These are phyloP conservation scores for Lepiota brunneoincarnata DNA, from an alignment of 768 basidiomycete species.

Conservation along the genomic window DNA sequence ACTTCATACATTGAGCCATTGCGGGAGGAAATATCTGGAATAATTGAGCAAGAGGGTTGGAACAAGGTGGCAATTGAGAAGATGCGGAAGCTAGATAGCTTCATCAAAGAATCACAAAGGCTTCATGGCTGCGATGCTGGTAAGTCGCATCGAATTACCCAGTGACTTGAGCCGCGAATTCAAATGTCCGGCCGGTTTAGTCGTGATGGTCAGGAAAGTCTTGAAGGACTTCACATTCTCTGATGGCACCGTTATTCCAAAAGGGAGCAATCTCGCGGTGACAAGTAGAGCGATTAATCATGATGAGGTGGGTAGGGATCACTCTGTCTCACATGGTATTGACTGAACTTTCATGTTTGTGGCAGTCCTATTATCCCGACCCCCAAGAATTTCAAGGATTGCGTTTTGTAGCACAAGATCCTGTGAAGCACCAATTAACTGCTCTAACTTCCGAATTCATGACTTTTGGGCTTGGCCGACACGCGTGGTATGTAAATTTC, in stretches of 20 bases:
- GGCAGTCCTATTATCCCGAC: slow-evolving; percentile 26
- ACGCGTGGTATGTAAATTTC: slow-evolving; percentile 18
- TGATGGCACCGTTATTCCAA: slow-evolving; percentile 40
- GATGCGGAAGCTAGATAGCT: slow-evolving; percentile 48
- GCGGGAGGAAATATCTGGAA: slow-evolving; percentile 34
- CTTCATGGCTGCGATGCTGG: slow-evolving; percentile 26
- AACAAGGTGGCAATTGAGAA: slow-evolving; percentile 29
- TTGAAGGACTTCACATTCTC: slow-evolving; percentile 41
- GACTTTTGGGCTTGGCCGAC: slow-evolving; percentile 32
- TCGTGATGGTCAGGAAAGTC: slow-evolving; percentile 27
- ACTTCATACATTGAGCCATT: slow-evolving; percentile 33
- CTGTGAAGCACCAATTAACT: slow-evolving; percentile 24
- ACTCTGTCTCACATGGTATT: too few relatives aligned
- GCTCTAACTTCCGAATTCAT: slow-evolving; percentile 25
- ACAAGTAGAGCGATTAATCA: slow-evolving; percentile 23
- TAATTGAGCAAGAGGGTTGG: slow-evolving; percentile 30
- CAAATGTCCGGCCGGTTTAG: neutral
- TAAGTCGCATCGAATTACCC: slow-evolving; percentile 13
- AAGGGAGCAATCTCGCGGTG: slow-evolving; percentile 30
- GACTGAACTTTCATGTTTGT: neutral
- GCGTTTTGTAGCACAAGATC: slow-evolving; percentile 28
- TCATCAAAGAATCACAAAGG: slow-evolving; percentile 46
- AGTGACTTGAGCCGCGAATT: neutral
- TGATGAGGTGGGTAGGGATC: slow-evolving; percentile 12
- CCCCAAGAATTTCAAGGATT: slow-evolving; percentile 37